phyloP scores from a whole-genome alignment of 73 alveolate species.

The Uronychia binucleata region DNA sequence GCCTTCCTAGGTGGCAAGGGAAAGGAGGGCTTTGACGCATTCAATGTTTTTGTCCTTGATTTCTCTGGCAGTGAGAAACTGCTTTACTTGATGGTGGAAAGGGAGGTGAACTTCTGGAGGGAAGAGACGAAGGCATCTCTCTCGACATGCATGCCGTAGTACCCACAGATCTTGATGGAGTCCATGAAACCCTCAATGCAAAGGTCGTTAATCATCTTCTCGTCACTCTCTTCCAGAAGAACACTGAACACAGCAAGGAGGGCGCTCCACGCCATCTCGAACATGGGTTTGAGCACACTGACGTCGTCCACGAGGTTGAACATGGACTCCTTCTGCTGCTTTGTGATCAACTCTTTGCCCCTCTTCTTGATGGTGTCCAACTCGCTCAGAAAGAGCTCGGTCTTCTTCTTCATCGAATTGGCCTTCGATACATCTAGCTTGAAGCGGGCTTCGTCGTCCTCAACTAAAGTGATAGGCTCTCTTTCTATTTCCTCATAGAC shows the following conservation, averaged over 20 bases:
- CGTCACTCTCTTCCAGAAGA: conserved; percentile 72
- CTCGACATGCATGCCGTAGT: conserved; percentile 64
- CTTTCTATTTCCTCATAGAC: conserved; percentile 79
- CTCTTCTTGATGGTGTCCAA: conserved; percentile 83
- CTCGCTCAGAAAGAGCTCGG: conserved; percentile 76
- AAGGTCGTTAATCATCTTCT: conserved; percentile 38
- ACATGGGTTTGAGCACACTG: conserved; percentile 70
- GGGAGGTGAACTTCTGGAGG: conserved; percentile 62
- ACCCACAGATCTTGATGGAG: conserved; percentile 69
- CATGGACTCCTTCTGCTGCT: conserved; percentile 76
- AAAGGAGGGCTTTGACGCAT: conserved; percentile 62
- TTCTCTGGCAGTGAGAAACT: too few species aligned
- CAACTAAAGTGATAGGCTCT: conserved; percentile 92
- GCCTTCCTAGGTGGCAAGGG: conserved; percentile 61
- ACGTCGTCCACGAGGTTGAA: conserved; percentile 60
- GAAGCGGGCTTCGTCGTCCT: conserved; percentile 92
- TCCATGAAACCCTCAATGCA: conserved; percentile 75
- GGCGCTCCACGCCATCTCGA: conserved; percentile 79
- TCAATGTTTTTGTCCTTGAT: conserved; percentile 62
- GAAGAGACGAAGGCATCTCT: conserved; percentile 71
- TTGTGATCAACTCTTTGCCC: conserved; percentile 77
- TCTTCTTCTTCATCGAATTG: conserved; percentile 74
- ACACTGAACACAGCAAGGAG: conserved; percentile 76
- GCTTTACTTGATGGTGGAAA: conserved; percentile 16
- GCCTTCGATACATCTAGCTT: conserved; percentile 75